Base-by-base conservation (phyloP, 345 rosid species). In the Cardamine resedifolia region DNA sequence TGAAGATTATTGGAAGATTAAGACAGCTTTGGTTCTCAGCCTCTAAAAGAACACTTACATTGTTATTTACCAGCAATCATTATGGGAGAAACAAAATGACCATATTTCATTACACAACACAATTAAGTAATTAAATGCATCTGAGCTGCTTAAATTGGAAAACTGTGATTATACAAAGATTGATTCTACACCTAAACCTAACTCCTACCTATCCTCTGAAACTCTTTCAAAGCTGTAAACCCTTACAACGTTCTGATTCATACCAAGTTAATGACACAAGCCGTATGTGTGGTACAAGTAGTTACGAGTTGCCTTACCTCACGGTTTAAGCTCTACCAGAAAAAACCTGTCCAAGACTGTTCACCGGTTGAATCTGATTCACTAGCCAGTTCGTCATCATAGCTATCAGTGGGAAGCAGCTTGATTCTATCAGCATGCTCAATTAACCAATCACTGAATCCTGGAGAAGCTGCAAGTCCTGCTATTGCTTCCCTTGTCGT, bases 381-480 rank as follows among this genome's bases (percentile, higher is more conserved):
- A 64, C 97, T 95, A 58, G 74, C 88, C 14, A 81, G 70, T 53
- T 85, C 92, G 3, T 87, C 93, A 1, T 87, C 85, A 43, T 80
- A 69, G 65, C 79, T 83, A 60, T 85, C 86, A 64, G 78, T 59
- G 0, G 90, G 85, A 55, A 83, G 75, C 69, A 95, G 73, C 58
- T 85, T 81, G 68, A 91, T 85, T 59, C 94, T 70, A 47, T 84
- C 92, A 7, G 97, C 92, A 58, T 85, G 83, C 49, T 88, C 83
- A 2, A 90, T 71, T 64, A 90, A 60, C 98, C 99, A 95, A 58
- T 83, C 81, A 0, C 89, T 61, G 74, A 88, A 88, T 34, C 87
- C 90, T 12, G 97, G 91, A 30, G 96, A 86, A 39, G 96, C 85
- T 45, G 86, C 72, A 83, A 89, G 69, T 33, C 82, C 88, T 8